A percentile compares a stretch with the other conserved stretches of the same genome.
Conservation (phyloP, 169 alveolate genomes). For the Plasmodium coatneyi region DNA sequence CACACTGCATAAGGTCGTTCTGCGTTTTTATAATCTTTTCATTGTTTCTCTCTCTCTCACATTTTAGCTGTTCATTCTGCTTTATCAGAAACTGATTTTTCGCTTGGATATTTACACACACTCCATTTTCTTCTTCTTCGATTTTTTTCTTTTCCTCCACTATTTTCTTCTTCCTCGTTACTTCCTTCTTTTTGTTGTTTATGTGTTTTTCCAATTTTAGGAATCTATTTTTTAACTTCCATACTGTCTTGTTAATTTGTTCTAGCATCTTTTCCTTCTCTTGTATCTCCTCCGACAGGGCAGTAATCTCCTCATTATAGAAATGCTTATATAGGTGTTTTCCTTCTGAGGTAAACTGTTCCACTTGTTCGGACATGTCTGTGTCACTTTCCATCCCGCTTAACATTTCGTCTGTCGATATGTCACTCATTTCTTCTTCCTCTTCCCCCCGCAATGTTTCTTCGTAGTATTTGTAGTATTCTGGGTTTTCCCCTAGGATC, state of each 20-base stretch:
- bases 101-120: constrained; percentile 17
- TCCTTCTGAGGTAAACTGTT: neutral
- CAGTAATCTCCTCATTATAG: neutral
- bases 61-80: constrained; percentile 30
- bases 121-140: constrained; percentile 8
- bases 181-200: constrained; percentile 13
- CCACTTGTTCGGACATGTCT: neutral
- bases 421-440: constrained; percentile 32
- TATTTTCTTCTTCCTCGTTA: neutral
- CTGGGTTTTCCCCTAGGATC: neutral
- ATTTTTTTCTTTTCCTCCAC: constrained; percentile 37
- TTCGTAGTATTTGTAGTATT: neutral
- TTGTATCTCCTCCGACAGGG: constrained; percentile 22
- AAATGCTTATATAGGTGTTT: neutral
- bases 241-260: constrained; percentile 32
- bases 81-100: constrained; percentile 22
- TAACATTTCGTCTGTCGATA: constrained; percentile 54
- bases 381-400: constrained; percentile 14
- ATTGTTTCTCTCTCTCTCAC: constrained; percentile 38
- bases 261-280: constrained; percentile 41
- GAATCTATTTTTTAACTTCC: constrained; percentile 39
- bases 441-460: neutral
- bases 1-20: constrained; percentile 25
- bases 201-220: constrained; percentile 28
- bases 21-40: constrained; percentile 22